phyloP scores from a whole-genome alignment of 2,329 filamentous ascomycete genomes.

The Scleromitrula shiraiana region DNA sequence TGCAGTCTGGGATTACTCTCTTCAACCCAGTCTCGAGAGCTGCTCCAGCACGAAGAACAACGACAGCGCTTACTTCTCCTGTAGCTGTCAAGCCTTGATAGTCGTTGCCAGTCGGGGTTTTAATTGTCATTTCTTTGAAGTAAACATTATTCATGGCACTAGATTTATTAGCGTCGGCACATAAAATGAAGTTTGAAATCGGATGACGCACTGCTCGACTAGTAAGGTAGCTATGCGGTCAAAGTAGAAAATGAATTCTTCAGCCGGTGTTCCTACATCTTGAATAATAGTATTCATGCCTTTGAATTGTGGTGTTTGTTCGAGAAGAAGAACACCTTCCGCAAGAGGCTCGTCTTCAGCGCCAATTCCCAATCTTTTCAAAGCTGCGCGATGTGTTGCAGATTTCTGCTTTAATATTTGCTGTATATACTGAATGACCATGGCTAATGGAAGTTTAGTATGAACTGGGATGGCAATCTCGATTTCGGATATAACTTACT shows the following conservation, averaged over 20 bases:
- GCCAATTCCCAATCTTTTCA: slow-evolving; percentile 66
- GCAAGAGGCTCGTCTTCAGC: slow-evolving; percentile 67
- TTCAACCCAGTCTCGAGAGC: slow-evolving; percentile 82
- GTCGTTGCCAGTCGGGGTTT: slow-evolving; percentile 59
- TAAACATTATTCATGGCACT: slow-evolving; percentile 71
- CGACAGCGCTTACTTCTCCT: slow-evolving; percentile 75
- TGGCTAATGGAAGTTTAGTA: slow-evolving; percentile 43
- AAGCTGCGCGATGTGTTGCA: slow-evolving; percentile 67
- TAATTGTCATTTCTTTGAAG: slow-evolving; percentile 55
- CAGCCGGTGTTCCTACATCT: slow-evolving; percentile 65
- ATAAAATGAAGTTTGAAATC: not conserved
- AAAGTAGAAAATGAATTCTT: slow-evolving; percentile 98
- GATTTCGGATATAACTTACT: slow-evolving; percentile 40
- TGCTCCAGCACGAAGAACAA: slow-evolving; percentile 81
- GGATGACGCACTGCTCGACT: slow-evolving; percentile 58
- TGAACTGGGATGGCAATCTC: not conserved
- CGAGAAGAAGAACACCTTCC: slow-evolving; percentile 63
- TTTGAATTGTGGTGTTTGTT: slow-evolving; percentile 69
- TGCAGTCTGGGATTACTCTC: slow-evolving; percentile 86
- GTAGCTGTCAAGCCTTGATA: slow-evolving; percentile 66
- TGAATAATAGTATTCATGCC: slow-evolving; percentile 90
- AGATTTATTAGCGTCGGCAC: slow-evolving; percentile 8
- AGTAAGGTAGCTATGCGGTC: slow-evolving; percentile 80
- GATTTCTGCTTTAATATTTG: slow-evolving; percentile 84
- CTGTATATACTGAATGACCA: slow-evolving; percentile 91